phyloP scores from a whole-genome alignment of 2,329 filamentous ascomycete species.

The Coniochaeta sp. region DNA sequence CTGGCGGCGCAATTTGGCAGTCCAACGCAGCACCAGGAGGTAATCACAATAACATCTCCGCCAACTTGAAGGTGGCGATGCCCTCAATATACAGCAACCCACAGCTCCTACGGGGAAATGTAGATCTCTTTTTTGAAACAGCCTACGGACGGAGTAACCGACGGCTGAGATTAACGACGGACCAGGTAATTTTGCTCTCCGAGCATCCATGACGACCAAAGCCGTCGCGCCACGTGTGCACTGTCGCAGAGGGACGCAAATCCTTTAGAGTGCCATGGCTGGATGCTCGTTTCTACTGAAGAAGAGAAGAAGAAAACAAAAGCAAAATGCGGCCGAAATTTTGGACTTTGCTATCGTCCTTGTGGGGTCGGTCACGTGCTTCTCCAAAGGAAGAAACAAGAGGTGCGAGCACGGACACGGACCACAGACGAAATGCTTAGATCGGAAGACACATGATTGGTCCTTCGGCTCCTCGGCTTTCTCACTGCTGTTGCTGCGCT shows the following conservation, averaged over 20 bases:
- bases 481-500: not conserved
- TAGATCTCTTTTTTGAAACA: conserved; percentile 55
- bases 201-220: conserved; percentile 28
- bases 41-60: no score
- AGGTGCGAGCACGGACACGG: no score
- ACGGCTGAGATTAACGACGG: conserved; percentile 52
- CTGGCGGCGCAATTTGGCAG: no score
- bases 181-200: conserved; percentile 44
- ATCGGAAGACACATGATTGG: conserved; percentile 28
- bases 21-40: no score
- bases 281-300: conserved; percentile 46
- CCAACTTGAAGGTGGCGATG: no score
- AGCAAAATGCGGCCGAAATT: conserved; percentile 10
- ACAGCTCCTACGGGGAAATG: no score
- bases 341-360: conserved; percentile 9
- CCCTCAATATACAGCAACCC: no score
- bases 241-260: conserved; percentile 18
- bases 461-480: not conserved
- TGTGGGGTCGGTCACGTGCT: conserved; percentile 16
- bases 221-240: conserved; percentile 20
- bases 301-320: conserved; percentile 24
- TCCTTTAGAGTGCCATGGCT: conserved; percentile 18
- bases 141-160: conserved; percentile 41
- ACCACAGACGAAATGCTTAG: conserved; percentile 5
- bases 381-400: no score